These are phyloP conservation scores for Malassezia furfur DNA, from an alignment of 1,284 basidiomycete species.

Conservation along the genomic window DNA sequence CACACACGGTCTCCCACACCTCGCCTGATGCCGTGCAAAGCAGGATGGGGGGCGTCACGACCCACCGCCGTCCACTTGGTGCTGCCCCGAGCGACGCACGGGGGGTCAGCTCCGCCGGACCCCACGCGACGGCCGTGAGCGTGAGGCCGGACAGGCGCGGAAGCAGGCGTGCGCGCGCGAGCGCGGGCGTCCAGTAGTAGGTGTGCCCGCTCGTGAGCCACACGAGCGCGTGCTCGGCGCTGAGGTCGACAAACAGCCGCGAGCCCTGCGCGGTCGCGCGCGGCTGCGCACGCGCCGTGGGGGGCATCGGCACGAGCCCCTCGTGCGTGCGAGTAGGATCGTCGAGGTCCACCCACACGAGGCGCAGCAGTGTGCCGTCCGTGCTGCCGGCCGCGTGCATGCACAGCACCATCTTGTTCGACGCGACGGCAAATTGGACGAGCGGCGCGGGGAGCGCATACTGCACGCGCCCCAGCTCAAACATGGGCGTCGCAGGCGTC, in stretches of 20 bases:
- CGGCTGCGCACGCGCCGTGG: conserved; percentile 24
- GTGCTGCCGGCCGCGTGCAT: conserved; percentile 24
- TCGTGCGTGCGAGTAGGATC: conserved; percentile 38
- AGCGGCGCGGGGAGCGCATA: conserved; percentile 44
- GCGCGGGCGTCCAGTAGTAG: conserved; percentile 60
- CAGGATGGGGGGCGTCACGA: conserved; percentile 66
- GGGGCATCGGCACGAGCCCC: conserved; percentile 36
- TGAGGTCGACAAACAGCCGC: conserved; percentile 59
- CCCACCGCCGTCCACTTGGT: conserved; percentile 12
- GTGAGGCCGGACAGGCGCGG: conserved; percentile 64
- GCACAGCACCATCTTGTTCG: conserved; percentile 44
- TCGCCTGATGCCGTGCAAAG: conserved; percentile 59
- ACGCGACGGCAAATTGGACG: conserved; percentile 32
- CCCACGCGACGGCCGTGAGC: conserved; percentile 90
- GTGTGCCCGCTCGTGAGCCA: conserved; percentile 81
- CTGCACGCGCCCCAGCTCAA: conserved; percentile 43
- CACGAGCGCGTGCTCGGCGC: conserved; percentile 76
- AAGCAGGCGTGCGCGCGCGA: conserved; percentile 33
- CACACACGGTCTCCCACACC: conserved; percentile 57
- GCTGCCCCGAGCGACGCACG: not conserved
- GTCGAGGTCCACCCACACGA: conserved; percentile 44
- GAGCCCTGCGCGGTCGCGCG: conserved; percentile 20
- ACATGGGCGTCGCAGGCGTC: conserved; percentile 24
- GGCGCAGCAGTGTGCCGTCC: conserved; percentile 22
- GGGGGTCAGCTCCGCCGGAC: conserved; percentile 41